Evolutionary conservation across 2,329 filamentous ascomycete genomes (phyloP).

Genomic region (Diaporthe caulivora): DNA sequence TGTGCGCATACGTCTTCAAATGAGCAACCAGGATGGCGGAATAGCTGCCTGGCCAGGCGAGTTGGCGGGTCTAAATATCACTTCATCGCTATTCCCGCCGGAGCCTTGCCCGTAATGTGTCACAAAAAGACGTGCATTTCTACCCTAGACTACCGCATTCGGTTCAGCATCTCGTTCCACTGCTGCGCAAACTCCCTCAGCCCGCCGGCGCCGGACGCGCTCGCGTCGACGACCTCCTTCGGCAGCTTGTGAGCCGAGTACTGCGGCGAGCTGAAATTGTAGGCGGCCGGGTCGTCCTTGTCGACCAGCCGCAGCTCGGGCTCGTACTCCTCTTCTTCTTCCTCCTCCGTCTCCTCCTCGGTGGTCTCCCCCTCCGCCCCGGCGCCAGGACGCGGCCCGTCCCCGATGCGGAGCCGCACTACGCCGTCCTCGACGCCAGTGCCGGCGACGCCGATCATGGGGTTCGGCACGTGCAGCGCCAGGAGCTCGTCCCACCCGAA

Average conservation of each 20-base stretch:
- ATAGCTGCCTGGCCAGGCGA: too few species aligned
- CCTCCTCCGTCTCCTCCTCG: constrained; percentile 45
- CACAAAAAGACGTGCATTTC: neutral
- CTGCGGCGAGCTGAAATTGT: constrained; percentile 85
- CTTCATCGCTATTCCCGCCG: too few species aligned
- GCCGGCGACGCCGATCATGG: constrained; percentile 63
- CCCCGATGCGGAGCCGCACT: constrained; percentile 39
- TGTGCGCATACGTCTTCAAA: too few species aligned
- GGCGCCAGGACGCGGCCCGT: constrained; percentile 47
- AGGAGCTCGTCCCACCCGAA: constrained; percentile 93
- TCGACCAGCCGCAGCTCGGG: constrained; percentile 87
- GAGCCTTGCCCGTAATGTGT: too few species aligned
- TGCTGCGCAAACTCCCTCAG: constrained; percentile 84
- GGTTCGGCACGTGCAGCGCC: constrained; percentile 72
- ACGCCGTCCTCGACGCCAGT: constrained; percentile 46
- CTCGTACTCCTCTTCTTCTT: constrained; percentile 63
- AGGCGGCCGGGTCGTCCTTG: constrained; percentile 88
- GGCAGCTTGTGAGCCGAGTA: constrained; percentile 97
- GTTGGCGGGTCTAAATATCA: too few species aligned
- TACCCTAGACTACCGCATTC: constrained; percentile 33
- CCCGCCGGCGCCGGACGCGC: constrained; percentile 76
- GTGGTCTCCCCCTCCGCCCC: constrained; percentile 50
- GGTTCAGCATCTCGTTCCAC: constrained; percentile 72
- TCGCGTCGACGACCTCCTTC: constrained; percentile 86
- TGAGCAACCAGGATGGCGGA: too few species aligned